A percentile compares a stretch with the other conserved stretches of the same genome.
These are phyloP conservation scores for Penicillium dipodomyicola DNA, from an alignment of 495 filamentous ascomycete genomes.

Conservation along the genomic window DNA sequence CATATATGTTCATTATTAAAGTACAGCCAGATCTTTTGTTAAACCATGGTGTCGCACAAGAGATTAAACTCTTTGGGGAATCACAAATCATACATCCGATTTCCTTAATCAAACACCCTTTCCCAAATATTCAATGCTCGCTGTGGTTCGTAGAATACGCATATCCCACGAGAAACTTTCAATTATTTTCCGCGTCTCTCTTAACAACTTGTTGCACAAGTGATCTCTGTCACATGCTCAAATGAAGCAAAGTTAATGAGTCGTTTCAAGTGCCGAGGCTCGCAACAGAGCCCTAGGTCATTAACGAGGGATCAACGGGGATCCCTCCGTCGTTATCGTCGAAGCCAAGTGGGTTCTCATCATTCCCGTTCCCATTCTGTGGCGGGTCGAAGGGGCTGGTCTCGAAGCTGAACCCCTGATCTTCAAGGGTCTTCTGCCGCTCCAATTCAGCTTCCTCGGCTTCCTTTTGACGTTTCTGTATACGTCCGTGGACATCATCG, in stretches of 20 bases:
- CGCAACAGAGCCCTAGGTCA: conserved; percentile 16
- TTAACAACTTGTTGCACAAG: neutral
- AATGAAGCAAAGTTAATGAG: neutral
- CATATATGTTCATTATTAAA: conserved; percentile 14
- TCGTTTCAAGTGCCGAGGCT: neutral
- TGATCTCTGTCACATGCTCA: neutral
- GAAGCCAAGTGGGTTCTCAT: neutral
- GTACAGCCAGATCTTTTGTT: conserved; percentile 7
- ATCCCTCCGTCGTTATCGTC: conserved; percentile 29
- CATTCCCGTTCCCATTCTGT: neutral
- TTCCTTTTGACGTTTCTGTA: conserved; percentile 49
- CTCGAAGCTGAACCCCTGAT: conserved; percentile 8
- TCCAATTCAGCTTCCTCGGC: conserved; percentile 41
- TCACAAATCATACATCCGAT: conserved; percentile 3
- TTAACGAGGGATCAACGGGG: conserved; percentile 52
- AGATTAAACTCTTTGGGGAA: conserved; percentile 4
- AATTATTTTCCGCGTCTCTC: neutral
- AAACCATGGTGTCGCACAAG: conserved; percentile 10
- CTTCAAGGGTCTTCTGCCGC: neutral
- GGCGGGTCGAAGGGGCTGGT: conserved; percentile 4
- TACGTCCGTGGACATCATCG: conserved; percentile 43
- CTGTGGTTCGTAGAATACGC: neutral
- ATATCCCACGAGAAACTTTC: neutral
- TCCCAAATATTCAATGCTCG: neutral
- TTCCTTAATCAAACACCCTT: neutral